These are phyloP conservation scores for Trichoderma hamatum DNA, from an alignment of 2,329 filamentous ascomycete genomes.

Conservation along the genomic window DNA sequence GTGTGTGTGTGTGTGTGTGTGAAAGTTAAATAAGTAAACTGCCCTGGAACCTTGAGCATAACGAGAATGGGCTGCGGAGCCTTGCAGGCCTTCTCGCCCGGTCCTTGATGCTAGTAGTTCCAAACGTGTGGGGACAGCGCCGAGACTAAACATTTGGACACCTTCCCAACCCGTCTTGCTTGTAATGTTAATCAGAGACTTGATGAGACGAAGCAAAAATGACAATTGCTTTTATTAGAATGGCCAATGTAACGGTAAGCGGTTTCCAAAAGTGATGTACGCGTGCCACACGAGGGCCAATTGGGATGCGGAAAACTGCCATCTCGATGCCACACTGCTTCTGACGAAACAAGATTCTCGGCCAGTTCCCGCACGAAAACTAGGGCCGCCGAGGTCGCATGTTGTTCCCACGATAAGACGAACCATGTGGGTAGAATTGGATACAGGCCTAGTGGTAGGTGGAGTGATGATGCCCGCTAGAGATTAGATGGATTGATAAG, in stretches of 20 bases:
- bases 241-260: constrained; percentile 2
- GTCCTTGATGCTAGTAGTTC: not conserved
- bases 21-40: not conserved
- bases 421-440: constrained; percentile 19
- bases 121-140: not conserved
- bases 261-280: not conserved
- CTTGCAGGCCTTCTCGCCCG: not conserved
- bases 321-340: not conserved
- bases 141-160: not conserved
- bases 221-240: not conserved
- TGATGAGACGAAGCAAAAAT: not conserved
- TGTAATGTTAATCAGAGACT: not conserved
- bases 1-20: constrained; percentile 3
- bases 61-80: constrained; percentile 5
- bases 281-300: not conserved
- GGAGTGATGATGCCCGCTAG: constrained; percentile 13
- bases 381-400: constrained; percentile 21
- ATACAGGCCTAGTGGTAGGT: constrained; percentile 1
- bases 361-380: not conserved
- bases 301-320: not conserved
- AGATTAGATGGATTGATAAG: constrained; percentile 29
- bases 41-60: not conserved
- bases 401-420: constrained; percentile 2
- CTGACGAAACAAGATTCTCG: not conserved
- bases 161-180: constrained; percentile 6